phyloP scores from a whole-genome alignment of 2,329 filamentous ascomycete genomes.

The Rhynchosporium graminicola region DNA sequence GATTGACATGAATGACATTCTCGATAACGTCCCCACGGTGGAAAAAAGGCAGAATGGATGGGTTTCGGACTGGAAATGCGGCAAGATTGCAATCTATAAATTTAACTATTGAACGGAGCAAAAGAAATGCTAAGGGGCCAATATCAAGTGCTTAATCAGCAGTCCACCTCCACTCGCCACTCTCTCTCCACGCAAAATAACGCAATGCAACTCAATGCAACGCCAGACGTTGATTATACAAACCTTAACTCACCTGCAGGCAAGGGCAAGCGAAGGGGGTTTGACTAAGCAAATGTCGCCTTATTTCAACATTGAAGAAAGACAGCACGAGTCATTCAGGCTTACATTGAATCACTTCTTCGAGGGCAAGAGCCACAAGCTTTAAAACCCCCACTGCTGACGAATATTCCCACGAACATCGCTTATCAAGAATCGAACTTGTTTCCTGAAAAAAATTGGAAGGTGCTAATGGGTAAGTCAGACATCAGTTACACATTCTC shows the following conservation, averaged over 20 bases:
- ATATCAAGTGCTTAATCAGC: neutral
- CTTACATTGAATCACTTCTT: neutral
- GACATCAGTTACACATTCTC: neutral
- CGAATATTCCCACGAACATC: neutral
- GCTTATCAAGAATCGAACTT: neutral
- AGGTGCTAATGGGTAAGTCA: conserved; percentile 3
- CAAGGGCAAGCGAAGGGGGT: neutral
- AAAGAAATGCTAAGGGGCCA: neutral
- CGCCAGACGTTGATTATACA: neutral
- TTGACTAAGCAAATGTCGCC: neutral
- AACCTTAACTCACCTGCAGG: neutral
- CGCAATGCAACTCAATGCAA: neutral
- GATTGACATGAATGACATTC: too few species aligned
- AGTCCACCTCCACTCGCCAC: neutral
- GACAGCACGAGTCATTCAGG: too few species aligned
- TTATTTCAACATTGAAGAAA: neutral
- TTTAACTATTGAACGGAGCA: neutral
- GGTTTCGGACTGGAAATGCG: too few species aligned
- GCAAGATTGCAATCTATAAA: too few species aligned
- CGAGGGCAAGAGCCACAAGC: neutral
- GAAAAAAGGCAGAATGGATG: too few species aligned
- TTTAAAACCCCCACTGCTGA: conserved; percentile 12
- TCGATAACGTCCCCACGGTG: too few species aligned
- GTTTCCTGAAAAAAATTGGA: neutral
- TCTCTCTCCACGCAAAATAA: neutral